A percentile compares a stretch with the other conserved stretches of the same genome.
Evolutionary conservation across 2,329 filamentous ascomycete species (phyloP).

Genomic region (Alternaria dauci): DNA sequence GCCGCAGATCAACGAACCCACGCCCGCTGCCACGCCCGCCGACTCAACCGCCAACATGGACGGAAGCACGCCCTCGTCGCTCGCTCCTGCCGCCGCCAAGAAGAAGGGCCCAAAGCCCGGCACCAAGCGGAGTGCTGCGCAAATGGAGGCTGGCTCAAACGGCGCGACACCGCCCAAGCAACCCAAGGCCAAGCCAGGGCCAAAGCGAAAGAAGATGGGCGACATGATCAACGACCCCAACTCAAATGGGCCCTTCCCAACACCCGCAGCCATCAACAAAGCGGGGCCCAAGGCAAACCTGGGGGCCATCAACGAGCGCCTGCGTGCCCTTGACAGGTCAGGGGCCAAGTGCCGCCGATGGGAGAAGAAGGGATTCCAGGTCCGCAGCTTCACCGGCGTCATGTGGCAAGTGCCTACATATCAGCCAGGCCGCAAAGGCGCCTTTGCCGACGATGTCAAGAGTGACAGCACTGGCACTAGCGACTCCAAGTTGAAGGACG

Average conservation of each 20-base stretch:
- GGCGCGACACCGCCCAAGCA: slow-evolving; percentile 63
- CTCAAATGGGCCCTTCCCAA: slow-evolving; percentile 52
- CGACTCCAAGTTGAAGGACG: slow-evolving; percentile 65
- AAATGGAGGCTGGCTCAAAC: slow-evolving; percentile 60
- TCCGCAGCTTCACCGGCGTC: slow-evolving; percentile 93
- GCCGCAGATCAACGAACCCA: slow-evolving; percentile 46
- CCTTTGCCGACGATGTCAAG: slow-evolving; percentile 68
- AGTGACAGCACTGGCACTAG: slow-evolving; percentile 64
- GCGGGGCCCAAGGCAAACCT: slow-evolving; percentile 96
- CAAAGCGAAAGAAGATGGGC: slow-evolving; percentile 90
- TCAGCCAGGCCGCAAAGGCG: slow-evolving; percentile 72
- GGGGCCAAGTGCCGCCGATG: slow-evolving; percentile 93
- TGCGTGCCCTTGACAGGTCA: slow-evolving; percentile 90
- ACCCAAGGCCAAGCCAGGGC: slow-evolving; percentile 84
- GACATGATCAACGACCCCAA: slow-evolving; percentile 58
- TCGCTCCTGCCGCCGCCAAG: slow-evolving; percentile 64
- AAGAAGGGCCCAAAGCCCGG: slow-evolving; percentile 77
- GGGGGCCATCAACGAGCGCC: slow-evolving; percentile 94
- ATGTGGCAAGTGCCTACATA: slow-evolving; percentile 84
- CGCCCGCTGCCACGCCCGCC: slow-evolving; percentile 51
- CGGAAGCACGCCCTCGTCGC: slow-evolving; percentile 47
- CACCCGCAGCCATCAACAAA: slow-evolving; percentile 70
- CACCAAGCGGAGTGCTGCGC: slow-evolving; percentile 65
- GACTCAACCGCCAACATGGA: slow-evolving; percentile 51
- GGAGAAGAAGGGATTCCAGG: slow-evolving; percentile 79